Conservation (phyloP, 805 yeast species). For the Starmerella cellae region DNA sequence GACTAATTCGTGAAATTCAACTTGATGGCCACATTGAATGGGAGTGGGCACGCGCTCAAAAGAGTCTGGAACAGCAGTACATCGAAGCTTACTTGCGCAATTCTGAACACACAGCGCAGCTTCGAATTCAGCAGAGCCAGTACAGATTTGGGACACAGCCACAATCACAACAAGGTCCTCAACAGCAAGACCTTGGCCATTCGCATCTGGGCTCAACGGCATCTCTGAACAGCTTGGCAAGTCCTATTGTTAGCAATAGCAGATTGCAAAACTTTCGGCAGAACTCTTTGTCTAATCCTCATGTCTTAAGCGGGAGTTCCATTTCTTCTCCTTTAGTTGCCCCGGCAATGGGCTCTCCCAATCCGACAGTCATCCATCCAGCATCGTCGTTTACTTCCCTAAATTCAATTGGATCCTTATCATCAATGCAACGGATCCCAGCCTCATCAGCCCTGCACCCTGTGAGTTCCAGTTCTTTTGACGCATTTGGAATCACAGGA, state of each 20-base stretch:
- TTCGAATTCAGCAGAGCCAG: background rate
- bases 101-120: background rate
- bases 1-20: slow-evolving; percentile 13
- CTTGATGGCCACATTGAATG: slow-evolving; percentile 22
- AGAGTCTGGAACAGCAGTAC: slow-evolving; percentile 28
- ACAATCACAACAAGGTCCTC: too few relatives aligned
- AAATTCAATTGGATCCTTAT: background rate
- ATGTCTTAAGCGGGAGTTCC: background rate
- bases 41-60: slow-evolving; percentile 28
- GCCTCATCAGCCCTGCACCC: background rate
- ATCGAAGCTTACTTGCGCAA: slow-evolving; percentile 23
- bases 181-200: too few relatives aligned
- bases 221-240: too few relatives aligned
- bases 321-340: background rate
- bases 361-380: background rate
- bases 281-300: too few relatives aligned
- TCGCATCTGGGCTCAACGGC: too few relatives aligned
- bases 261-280: too few relatives aligned
- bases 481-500: background rate
- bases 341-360: background rate
- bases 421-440: background rate
- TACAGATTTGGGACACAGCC: background rate
- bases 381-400: slow-evolving; percentile 1
- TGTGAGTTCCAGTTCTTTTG: background rate
- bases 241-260: too few relatives aligned